Evolutionary conservation across 23 red algal genomes (phyloP), one percentile per base, ranked within the genome.

Genomic region (Gracilaria domingensis): DNA sequence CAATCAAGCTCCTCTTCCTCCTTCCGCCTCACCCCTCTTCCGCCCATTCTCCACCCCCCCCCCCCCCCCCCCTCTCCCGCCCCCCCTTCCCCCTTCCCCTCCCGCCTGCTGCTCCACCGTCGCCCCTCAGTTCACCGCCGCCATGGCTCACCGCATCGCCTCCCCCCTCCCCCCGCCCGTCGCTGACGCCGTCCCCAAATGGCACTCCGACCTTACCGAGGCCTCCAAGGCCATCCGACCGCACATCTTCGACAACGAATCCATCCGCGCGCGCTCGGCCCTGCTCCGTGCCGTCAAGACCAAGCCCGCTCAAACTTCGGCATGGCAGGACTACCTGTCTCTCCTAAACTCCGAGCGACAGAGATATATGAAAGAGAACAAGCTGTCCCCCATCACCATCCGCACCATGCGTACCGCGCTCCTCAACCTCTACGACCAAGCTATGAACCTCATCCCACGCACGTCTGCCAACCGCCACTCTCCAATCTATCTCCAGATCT

Each of bases 361-460:
- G 30, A 23, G 49, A 3, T 70, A 66, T 75, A 65, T 90, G 26
- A 30, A 75, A 53, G 35, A 67, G 23, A 54, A 67, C 12, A 57
- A 47, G 14, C 40, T 66, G 24, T 70, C 71, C 42, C 13, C 50
- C 12, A 33, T 26, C n/a, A 28, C 66, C 5, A 36, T 25, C 38
- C 36, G 57, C 29, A 35, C 26, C 12, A 90, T 90, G 87, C 74
- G 55, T 50, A 71, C 71, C 23, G 87, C 86, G 36, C 55, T 96
- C 13, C 85, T 93, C 58, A 91, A 84, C 30, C 82, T 96, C 32
- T 96, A 96, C 91, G 90, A 96, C 30, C 89, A 66, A n/a, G 97
- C 94, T 4, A 96, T 93, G 40, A 76, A 79, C 33, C 30, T 87
- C 14, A 77, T 95, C n/a, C 93, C 89, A 0, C 70, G 79, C 48